Percentiles rank a stretch among this genome's conserved stretches.
Evolutionary conservation across 2,329 filamentous ascomycete genomes (phyloP).

Genomic region (Aspergillus eucalypticola): DNA sequence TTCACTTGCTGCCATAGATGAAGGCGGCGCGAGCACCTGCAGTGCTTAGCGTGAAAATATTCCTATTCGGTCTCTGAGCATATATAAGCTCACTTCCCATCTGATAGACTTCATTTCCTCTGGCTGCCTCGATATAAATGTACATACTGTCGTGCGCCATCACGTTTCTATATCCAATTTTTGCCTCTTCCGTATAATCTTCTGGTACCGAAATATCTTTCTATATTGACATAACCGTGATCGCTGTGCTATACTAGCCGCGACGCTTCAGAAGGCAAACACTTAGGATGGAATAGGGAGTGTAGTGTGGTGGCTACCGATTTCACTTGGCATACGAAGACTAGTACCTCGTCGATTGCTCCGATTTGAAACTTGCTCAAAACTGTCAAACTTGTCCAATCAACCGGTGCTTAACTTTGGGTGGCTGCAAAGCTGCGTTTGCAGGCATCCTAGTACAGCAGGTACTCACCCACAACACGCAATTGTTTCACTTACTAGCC

Average conservation of each 20-base stretch:
- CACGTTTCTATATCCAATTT: background rate
- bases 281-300: no score
- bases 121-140: background rate
- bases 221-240: no score
- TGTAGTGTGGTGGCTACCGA: no score
- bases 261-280: no score
- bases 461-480: background rate
- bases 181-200: no score
- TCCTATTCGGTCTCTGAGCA: background rate
- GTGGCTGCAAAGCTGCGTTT: background rate
- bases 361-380: no score
- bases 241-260: no score
- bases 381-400: background rate
- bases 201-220: background rate
- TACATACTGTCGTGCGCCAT: background rate
- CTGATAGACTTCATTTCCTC: conserved; percentile 13
- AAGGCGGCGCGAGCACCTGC: conserved; percentile 37
- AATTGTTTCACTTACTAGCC: background rate
- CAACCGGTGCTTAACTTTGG: background rate
- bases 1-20: conserved; percentile 26
- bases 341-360: no score
- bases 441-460: background rate
- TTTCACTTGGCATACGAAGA: no score
- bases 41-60: conserved; percentile 18
- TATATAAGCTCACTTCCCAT: conserved; percentile 4